Percentiles rank a stretch among this genome's conserved stretches.
Evolutionary conservation across 352 stramenopile species (phyloP).

Genomic region (Phytopythium vexans): DNA sequence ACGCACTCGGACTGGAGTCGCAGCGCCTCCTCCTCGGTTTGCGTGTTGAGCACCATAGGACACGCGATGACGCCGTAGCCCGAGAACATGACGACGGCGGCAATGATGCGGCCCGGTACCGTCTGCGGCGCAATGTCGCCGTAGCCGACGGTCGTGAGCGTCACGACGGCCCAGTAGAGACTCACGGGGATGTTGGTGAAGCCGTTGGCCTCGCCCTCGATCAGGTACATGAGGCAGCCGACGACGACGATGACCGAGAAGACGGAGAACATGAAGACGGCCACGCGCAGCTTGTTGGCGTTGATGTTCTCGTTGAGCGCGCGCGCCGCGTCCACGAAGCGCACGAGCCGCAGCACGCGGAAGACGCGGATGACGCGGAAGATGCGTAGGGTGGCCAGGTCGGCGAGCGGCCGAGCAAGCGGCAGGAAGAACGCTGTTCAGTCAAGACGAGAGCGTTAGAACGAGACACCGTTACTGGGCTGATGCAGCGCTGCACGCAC

Average conservation of each 20-base stretch:
- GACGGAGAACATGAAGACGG: conserved; percentile 69
- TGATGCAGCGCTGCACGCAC: conserved; percentile 10
- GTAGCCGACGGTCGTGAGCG: conserved; percentile 85
- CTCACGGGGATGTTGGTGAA: conserved; percentile 88
- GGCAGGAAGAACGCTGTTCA: conserved; percentile 47
- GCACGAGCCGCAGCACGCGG: conserved; percentile 62
- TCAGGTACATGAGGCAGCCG: conserved; percentile 81
- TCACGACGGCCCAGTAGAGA: conserved; percentile 87
- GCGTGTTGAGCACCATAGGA: conserved; percentile 71
- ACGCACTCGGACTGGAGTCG: conserved; percentile 67
- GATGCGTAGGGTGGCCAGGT: conserved; percentile 68
- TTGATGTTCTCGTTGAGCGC: conserved; percentile 77
- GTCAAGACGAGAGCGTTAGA: neutral
- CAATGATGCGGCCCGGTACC: conserved; percentile 72
- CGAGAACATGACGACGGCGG: conserved; percentile 83
- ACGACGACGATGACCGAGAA: conserved; percentile 82
- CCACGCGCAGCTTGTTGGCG: conserved; percentile 76
- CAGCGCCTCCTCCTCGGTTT: conserved; percentile 42
- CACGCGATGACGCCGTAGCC: conserved; percentile 86
- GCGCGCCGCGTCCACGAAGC: conserved; percentile 65
- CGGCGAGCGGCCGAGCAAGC: conserved; percentile 48
- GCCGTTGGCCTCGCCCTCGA: conserved; percentile 71
- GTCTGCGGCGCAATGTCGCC: conserved; percentile 83
- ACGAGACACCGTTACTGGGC: too few species aligned
- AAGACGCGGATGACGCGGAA: conserved; percentile 82